phyloP scores from a whole-genome alignment of 1,284 basidiomycete species.

The Malassezia japonica region DNA sequence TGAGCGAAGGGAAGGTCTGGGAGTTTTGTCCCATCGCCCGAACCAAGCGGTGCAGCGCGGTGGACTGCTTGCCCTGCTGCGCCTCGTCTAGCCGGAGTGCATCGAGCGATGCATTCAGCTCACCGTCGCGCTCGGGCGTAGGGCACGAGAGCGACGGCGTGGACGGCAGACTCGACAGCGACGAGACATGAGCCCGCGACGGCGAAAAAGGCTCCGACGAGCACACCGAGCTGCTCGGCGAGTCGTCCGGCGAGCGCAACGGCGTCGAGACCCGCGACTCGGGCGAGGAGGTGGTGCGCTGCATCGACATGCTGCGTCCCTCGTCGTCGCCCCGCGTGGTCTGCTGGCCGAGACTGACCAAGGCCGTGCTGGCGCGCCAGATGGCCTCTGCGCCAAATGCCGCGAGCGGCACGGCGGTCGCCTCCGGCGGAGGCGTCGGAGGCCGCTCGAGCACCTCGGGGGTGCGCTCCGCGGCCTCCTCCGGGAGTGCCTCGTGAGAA shows the following conservation, averaged over 20 bases:
- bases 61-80: not conserved
- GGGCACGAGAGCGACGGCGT: conserved; percentile 3
- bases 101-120: not conserved
- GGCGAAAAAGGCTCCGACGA: not conserved
- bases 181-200: not conserved
- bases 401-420: conserved; percentile 35
- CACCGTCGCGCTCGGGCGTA: not conserved
- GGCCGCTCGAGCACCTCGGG: not conserved
- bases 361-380: conserved; percentile 33
- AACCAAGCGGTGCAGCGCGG: conserved; percentile 13
- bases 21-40: conserved; percentile 9
- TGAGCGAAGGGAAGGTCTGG: conserved; percentile 10
- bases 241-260: not conserved
- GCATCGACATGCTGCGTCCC: not conserved
- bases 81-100: not conserved
- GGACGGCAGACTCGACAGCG: not conserved
- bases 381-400: conserved; percentile 41
- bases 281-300: not conserved
- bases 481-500: no score
- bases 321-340: conserved; percentile 7
- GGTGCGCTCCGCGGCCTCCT: not conserved
- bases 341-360: conserved; percentile 24
- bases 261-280: not conserved
- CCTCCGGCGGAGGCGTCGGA: conserved; percentile 16
- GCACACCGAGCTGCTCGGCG: not conserved